A percentile compares a stretch with the other conserved stretches of the same genome.
Evolutionary conservation across 2,329 filamentous ascomycete genomes (phyloP).

Genomic region (Cladobotryum protrusum): DNA sequence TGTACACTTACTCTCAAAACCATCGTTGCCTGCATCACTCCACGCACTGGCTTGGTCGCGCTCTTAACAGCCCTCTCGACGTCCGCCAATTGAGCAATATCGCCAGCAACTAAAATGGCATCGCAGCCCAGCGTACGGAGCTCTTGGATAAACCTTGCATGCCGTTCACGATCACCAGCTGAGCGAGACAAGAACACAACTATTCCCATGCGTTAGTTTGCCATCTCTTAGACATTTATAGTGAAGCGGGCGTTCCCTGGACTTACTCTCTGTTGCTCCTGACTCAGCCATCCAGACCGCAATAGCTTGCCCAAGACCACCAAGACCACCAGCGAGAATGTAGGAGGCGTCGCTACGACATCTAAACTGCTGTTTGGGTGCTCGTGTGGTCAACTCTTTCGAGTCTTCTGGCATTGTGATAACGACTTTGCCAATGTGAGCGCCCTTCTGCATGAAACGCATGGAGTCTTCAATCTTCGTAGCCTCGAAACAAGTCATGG

Average conservation of each 20-base stretch:
- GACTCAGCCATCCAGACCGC: constrained; percentile 24
- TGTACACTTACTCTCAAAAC: constrained; percentile 23
- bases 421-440: constrained; percentile 27
- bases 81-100: constrained; percentile 23
- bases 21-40: constrained; percentile 37
- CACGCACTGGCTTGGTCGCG: constrained; percentile 27
- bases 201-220: constrained; percentile 15
- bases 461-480: constrained; percentile 8
- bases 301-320: constrained; percentile 25
- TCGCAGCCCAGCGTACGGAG: constrained; percentile 21
- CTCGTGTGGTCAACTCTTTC: background rate
- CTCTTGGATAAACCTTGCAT: constrained; percentile 16
- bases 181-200: constrained; percentile 20
- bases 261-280: constrained; percentile 17
- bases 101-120: constrained; percentile 25
- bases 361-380: background rate
- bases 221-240: background rate
- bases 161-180: constrained; percentile 5
- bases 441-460: constrained; percentile 13
- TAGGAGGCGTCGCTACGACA: constrained; percentile 15
- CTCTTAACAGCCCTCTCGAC: constrained; percentile 19
- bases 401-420: constrained; percentile 18
- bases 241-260: background rate
- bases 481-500: background rate
- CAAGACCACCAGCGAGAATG: constrained; percentile 23